These are phyloP conservation scores for Suillus brevipes DNA, from an alignment of 768 basidiomycete species.

Conservation along the genomic window DNA sequence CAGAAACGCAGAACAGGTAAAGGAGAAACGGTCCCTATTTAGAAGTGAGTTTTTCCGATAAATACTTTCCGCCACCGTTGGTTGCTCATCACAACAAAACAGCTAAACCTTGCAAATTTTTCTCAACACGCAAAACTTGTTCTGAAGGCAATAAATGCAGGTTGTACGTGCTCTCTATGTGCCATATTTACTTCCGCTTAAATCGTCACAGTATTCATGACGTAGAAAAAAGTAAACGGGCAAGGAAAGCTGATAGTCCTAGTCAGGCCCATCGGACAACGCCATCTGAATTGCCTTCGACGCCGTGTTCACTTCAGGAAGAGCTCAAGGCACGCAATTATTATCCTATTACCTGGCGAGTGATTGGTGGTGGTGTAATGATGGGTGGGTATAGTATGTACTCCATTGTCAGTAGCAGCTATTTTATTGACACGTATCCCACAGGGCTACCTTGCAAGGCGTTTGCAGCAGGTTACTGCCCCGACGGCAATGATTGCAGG, in stretches of 20 bases:
- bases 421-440: background rate
- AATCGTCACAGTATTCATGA: conserved; percentile 46
- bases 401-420: background rate
- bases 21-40: conserved; percentile 25
- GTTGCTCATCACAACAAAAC: background rate
- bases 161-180: conserved; percentile 47
- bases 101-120: conserved; percentile 68
- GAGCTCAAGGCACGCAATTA: conserved; percentile 47
- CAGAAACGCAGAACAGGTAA: conserved; percentile 19
- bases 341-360: conserved; percentile 72
- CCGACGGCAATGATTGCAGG: conserved; percentile 28
- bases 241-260: conserved; percentile 4
- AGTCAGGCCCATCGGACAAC: conserved; percentile 10
- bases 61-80: background rate
- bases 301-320: conserved; percentile 26
- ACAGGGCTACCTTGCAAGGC: conserved; percentile 29
- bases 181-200: background rate
- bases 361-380: conserved; percentile 77
- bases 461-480: conserved; percentile 26
- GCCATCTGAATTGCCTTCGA: conserved; percentile 29
- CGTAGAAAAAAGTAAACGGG: conserved; percentile 11
- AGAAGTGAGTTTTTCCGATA: conserved; percentile 25
- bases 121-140: conserved; percentile 44
- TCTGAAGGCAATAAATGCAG: conserved; percentile 56
- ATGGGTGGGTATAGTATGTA: conserved; percentile 46